Evolutionary conservation across 371 early-diverging fungal genomes (phyloP).

Genomic region (Mortierella sp.): DNA sequence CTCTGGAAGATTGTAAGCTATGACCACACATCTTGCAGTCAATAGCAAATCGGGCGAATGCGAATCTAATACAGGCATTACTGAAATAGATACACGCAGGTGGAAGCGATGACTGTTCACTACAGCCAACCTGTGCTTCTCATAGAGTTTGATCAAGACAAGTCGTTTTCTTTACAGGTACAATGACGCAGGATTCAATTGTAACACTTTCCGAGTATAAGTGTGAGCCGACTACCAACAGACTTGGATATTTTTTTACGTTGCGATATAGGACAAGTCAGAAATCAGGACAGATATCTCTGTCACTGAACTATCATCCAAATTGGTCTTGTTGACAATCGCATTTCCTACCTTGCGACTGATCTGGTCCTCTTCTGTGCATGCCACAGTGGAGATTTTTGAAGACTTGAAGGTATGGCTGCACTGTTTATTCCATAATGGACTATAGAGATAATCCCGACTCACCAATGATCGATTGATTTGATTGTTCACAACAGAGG

Average conservation of each 20-base stretch:
- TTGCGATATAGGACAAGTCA: constrained; percentile 47
- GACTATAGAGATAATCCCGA: neutral
- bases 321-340: constrained; percentile 84
- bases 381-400: constrained; percentile 90
- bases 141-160: constrained; percentile 94
- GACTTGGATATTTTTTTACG: neutral
- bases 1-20: constrained; percentile 86
- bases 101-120: constrained; percentile 88
- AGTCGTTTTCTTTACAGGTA: constrained; percentile 82
- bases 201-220: too few species aligned
- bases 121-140: constrained; percentile 88
- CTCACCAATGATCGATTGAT: neutral
- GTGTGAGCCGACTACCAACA: neutral
- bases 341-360: constrained; percentile 89
- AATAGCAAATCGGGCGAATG: neutral
- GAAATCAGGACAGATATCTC: constrained; percentile 72
- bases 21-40: neutral
- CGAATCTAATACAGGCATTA: neutral
- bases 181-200: constrained; percentile 12
- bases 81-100: constrained; percentile 82
- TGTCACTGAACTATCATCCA: constrained; percentile 73
- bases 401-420: constrained; percentile 84
- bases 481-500: constrained; percentile 60
- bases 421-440: neutral
- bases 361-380: constrained; percentile 92